These are phyloP conservation scores for Gonapodya prolifera DNA, from an alignment of 192 early-diverging fungal species.

Conservation along the genomic window DNA sequence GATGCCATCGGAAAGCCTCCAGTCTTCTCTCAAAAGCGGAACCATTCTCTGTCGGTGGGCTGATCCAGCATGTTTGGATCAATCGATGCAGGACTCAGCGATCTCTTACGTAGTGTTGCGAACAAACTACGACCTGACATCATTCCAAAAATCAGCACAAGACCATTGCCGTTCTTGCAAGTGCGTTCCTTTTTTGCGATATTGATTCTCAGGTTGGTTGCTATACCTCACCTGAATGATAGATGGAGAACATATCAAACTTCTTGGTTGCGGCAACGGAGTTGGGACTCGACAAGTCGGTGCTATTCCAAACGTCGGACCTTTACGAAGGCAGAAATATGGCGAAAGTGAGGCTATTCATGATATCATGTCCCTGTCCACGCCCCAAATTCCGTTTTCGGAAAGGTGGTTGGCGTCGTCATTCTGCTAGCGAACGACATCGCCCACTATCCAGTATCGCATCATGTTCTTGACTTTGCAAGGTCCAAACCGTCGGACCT, in stretches of 20 bases:
- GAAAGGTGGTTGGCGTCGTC: constrained; percentile 2
- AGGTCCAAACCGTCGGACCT: constrained; percentile 42
- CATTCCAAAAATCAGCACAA: constrained; percentile 57
- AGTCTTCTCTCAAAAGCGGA: constrained; percentile 54
- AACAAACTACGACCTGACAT: constrained; percentile 63
- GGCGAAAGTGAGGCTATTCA: constrained; percentile 25
- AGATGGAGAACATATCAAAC: constrained; percentile 77
- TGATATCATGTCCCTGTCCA: not conserved
- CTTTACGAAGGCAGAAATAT: constrained; percentile 73
- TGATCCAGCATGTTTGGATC: not conserved
- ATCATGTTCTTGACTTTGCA: not conserved
- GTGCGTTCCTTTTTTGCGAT: constrained; percentile 15
- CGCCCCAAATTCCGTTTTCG: not conserved
- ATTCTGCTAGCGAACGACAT: not conserved
- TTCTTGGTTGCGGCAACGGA: constrained; percentile 56
- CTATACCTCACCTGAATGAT: constrained; percentile 4
- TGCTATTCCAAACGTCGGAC: constrained; percentile 70
- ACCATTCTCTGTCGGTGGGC: constrained; percentile 63
- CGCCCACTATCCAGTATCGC: not conserved
- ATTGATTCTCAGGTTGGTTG: not conserved
- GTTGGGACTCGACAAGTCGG: constrained; percentile 58
- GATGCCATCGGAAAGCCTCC: constrained; percentile 42
- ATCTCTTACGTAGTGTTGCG: constrained; percentile 35
- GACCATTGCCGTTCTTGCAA: constrained; percentile 61
- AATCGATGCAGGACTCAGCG: constrained; percentile 4